phyloP scores from a whole-genome alignment of 2,329 filamentous ascomycete genomes.

The Microcyclosporella mali region DNA sequence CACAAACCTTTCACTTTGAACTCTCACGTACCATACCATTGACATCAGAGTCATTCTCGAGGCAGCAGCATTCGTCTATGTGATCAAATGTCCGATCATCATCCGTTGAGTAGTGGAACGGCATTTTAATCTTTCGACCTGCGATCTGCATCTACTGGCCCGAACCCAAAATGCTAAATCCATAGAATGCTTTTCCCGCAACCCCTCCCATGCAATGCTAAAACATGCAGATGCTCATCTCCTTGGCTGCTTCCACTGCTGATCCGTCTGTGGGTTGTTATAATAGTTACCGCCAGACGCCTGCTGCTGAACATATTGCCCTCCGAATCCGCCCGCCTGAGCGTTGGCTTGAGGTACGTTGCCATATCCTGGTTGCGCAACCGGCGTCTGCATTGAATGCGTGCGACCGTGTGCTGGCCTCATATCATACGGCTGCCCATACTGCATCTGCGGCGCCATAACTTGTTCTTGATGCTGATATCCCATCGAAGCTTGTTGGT shows the following conservation, averaged over 20 bases:
- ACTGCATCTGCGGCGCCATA: conserved; percentile 2
- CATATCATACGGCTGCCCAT: neutral
- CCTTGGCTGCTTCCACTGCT: neutral
- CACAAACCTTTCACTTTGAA: too few species aligned
- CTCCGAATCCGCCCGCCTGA: conserved; percentile 11
- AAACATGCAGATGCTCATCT: conserved; percentile 1
- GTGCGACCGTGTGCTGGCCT: neutral
- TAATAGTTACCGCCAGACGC: conserved; percentile 1
- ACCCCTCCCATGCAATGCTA: neutral
- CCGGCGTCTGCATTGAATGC: neutral
- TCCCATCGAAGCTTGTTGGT: neutral
- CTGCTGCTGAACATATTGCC: conserved; percentile 15
- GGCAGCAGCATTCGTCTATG: too few species aligned
- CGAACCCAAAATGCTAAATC: too few species aligned
- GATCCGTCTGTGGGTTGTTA: neutral
- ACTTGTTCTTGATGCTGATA: conserved; percentile 1
- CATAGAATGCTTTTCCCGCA: too few species aligned
- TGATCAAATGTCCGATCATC: too few species aligned
- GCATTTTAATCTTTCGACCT: too few species aligned
- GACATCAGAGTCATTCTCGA: too few species aligned
- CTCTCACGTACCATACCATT: too few species aligned
- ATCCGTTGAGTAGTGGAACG: too few species aligned
- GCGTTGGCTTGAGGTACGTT: conserved; percentile 5
- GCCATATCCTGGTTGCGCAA: conserved; percentile 1
- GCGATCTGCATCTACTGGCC: too few species aligned